phyloP scores from a whole-genome alignment of 257 asterid genomes.

The Capsicum pubescens region DNA sequence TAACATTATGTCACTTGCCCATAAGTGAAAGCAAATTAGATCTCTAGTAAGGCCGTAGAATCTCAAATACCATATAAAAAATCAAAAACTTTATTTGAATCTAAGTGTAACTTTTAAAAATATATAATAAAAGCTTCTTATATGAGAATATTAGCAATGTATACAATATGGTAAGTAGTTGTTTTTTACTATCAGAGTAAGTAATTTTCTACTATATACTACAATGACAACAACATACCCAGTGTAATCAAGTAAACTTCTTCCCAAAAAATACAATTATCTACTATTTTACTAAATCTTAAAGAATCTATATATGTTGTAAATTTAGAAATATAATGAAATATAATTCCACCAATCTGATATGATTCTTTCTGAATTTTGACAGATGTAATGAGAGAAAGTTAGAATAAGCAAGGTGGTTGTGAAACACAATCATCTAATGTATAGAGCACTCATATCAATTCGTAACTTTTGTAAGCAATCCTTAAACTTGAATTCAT shows the following conservation, averaged over 20 bases:
- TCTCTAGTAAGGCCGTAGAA: background rate
- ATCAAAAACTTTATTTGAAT: background rate
- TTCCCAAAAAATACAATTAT: background rate
- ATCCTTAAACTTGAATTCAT: conserved; percentile 6
- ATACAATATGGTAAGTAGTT: background rate
- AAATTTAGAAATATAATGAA: background rate
- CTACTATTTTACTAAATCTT: background rate
- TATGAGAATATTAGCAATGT: too few relatives aligned
- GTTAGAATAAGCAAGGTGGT: background rate
- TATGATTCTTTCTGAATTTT: background rate
- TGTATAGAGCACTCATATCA: background rate
- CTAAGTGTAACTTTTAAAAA: background rate
- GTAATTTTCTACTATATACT: background rate
- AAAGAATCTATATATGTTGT: background rate
- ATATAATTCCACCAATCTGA: background rate
- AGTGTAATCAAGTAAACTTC: background rate
- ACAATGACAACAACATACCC: background rate
- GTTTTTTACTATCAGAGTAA: background rate
- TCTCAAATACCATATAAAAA: background rate
- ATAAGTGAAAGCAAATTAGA: conserved; percentile 1
- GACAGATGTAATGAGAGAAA: background rate
- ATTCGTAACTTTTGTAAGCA: conserved; percentile 1
- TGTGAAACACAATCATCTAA: background rate
- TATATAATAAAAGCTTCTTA: background rate
- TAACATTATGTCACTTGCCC: background rate